Conservation (phyloP, 1,139 yeast species). For the Zygosaccharomyces sapae region DNA sequence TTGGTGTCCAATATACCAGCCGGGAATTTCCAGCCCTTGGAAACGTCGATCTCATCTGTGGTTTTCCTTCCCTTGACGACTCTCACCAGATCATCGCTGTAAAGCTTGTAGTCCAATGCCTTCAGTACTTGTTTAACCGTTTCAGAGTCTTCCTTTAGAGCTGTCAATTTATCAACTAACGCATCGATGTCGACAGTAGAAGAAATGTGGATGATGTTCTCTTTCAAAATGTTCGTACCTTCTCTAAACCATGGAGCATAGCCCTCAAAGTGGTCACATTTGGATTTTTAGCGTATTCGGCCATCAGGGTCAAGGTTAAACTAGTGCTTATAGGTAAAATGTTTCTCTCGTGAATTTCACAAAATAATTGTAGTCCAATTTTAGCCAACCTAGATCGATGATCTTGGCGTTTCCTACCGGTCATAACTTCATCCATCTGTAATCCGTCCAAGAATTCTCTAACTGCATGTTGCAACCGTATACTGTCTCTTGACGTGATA, state of each 20-base stretch:
- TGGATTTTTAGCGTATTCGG: constrained; percentile 22
- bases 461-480: constrained; percentile 21
- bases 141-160: constrained; percentile 15
- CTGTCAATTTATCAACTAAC: constrained; percentile 19
- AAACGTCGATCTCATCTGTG: constrained; percentile 27
- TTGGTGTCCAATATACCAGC: constrained; percentile 29
- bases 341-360: constrained; percentile 22
- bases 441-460: constrained; percentile 22
- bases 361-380: constrained; percentile 29
- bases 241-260: constrained; percentile 13
- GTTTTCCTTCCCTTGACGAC: constrained; percentile 29
- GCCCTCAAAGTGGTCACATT: constrained; percentile 17
- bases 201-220: constrained; percentile 17
- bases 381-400: constrained; percentile 22
- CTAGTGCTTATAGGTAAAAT: constrained; percentile 24
- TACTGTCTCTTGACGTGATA: constrained; percentile 23
- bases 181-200: constrained; percentile 19
- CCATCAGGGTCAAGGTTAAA: constrained; percentile 19
- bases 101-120: constrained; percentile 26
- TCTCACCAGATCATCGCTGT: constrained; percentile 31
- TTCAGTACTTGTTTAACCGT: constrained; percentile 21
- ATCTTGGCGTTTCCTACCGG: constrained; percentile 9
- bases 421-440: constrained; percentile 21
- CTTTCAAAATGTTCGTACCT: constrained; percentile 19
- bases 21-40: constrained; percentile 33